phyloP scores from a whole-genome alignment of 257 asterid species.

The Solanum pinnatisectum region DNA sequence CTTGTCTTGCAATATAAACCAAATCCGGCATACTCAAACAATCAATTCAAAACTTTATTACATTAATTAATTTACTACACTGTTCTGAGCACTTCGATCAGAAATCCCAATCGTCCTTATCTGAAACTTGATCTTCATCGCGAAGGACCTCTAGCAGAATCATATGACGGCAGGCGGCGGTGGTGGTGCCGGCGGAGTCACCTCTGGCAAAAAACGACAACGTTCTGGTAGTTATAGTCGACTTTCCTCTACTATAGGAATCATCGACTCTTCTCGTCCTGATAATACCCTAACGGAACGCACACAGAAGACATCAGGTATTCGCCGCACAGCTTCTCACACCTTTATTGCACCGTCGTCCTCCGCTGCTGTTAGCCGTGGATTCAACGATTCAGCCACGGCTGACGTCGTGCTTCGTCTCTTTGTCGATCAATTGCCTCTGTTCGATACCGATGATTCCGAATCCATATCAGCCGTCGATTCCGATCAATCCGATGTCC shows the following conservation, averaged over 20 bases:
- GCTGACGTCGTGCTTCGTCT: constrained; percentile 67
- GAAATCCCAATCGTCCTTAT: background rate
- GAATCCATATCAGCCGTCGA: constrained; percentile 10
- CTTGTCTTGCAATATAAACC: background rate
- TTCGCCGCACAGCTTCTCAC: constrained; percentile 34
- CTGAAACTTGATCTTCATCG: background rate
- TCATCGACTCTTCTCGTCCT: constrained; percentile 18
- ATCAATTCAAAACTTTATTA: background rate
- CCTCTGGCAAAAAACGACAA: constrained; percentile 47
- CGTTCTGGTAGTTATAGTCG: constrained; percentile 36
- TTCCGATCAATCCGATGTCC: constrained; percentile 31
- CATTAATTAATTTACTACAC: background rate
- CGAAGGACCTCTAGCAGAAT: background rate
- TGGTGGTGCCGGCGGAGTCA: background rate
- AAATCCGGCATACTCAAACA: background rate
- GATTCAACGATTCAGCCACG: constrained; percentile 49
- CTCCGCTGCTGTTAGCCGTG: constrained; percentile 9
- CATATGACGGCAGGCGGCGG: constrained; percentile 1
- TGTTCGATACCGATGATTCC: constrained; percentile 15
- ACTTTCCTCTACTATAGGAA: constrained; percentile 22
- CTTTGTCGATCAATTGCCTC: constrained; percentile 23
- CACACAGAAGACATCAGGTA: constrained; percentile 20
- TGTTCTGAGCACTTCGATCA: background rate
- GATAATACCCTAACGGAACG: constrained; percentile 33
- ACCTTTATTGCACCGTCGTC: constrained; percentile 13